Base-by-base conservation (phyloP, 176 grass and related monocot species). In the Miscanthus lutarioriparius region DNA sequence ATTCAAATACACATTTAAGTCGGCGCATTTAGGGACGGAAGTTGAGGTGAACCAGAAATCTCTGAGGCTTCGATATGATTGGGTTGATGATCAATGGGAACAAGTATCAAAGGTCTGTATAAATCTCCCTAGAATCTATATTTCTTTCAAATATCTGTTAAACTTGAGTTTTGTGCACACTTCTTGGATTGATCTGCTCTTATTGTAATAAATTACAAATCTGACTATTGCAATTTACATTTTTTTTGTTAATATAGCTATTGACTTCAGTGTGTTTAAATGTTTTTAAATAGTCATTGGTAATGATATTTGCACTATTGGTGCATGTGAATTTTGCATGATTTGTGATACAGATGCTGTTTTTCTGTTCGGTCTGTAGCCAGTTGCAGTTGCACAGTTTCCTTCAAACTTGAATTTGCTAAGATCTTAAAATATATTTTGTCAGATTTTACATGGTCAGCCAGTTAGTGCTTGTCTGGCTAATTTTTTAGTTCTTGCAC, bases 1-100 rank as follows among this genome's bases (percentile, higher is more conserved):
- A 25, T 73, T 63, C 62, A 62, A 30, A 7, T 97, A 89, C 72
- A 80, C 77, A 77, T 87, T 89, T 58, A 85, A 87, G 63, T 77
- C 69, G 30, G 26, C 39, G 73, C 67, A 90, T 80, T 88, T 49
- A n/a, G 76, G 80, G 54, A 83, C 78, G 45, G 90, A 94, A 67
- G 87, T 87, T 73, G 54, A 89, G 72, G 85, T 94, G 65, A 38
- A 82, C 37, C 80, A 87, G 53, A 82, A 84, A 51, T 77, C 51
- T 79, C 81, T 97, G 64, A 90, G 94, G 83, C 84, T 84, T 74
- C 79, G 41, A 17, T 94, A 86, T 71, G 83, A 94, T 35, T 92
- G 90, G 87, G 58, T 76, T 30, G 12, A 85, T 91, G 78, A 61
- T 45, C 90, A 75, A 47, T 92, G 92, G 95, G 38, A 83, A 69